A percentile compares a stretch with the other conserved stretches of the same genome.
These are phyloP conservation scores for Nakaseomyces kungkrabaensis DNA, from an alignment of 1,139 yeast species.

Conservation along the genomic window DNA sequence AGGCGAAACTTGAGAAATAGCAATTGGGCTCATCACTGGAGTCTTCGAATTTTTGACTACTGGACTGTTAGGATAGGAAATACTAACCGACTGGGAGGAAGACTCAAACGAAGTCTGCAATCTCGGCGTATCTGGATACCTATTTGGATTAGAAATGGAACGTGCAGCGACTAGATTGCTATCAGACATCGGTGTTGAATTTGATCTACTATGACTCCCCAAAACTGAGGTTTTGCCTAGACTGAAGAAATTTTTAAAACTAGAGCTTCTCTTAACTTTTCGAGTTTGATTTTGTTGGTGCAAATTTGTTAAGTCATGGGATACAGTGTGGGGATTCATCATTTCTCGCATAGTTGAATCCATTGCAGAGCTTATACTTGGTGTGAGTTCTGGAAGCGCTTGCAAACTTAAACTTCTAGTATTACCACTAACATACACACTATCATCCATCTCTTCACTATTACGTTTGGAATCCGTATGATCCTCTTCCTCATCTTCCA, in stretches of 20 bases:
- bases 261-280: constrained; percentile 14
- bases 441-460: constrained; percentile 10
- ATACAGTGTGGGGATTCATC: constrained; percentile 12
- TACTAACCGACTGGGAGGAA: neutral
- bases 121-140: neutral
- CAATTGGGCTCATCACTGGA: neutral
- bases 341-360: constrained; percentile 17
- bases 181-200: neutral
- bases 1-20: neutral
- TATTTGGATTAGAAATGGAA: neutral
- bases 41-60: neutral
- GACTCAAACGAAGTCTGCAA: neutral
- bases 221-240: neutral
- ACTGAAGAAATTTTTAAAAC: constrained; percentile 14
- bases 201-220: neutral
- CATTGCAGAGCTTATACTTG: constrained; percentile 13
- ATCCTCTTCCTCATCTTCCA: neutral
- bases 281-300: constrained; percentile 10
- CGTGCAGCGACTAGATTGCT: neutral
- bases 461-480: neutral
- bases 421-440: constrained; percentile 18
- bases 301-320: constrained; percentile 7
- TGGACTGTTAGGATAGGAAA: constrained; percentile 1
- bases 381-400: constrained; percentile 15
- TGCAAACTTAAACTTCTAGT: constrained; percentile 18